Evolutionary conservation across 2,329 filamentous ascomycete species (phyloP).

Genomic region (Paradendryphiella salina): DNA sequence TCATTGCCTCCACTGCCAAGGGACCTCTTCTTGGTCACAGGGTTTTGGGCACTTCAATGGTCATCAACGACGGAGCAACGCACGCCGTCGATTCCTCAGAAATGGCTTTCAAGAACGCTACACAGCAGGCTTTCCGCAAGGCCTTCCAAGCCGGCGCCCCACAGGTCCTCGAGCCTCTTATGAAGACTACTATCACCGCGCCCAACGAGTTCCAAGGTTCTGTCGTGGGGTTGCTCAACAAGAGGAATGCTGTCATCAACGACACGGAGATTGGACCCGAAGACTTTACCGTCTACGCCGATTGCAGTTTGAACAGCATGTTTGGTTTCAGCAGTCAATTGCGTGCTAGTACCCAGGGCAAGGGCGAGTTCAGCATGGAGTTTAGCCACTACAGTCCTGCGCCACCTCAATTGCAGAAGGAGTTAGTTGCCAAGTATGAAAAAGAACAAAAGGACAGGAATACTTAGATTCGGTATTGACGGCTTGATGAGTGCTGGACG

Average conservation of each 20-base stretch:
- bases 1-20: constrained; percentile 78
- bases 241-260: constrained; percentile 91
- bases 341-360: constrained; percentile 91
- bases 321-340: constrained; percentile 94
- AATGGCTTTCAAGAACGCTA: constrained; percentile 91
- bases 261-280: constrained; percentile 93
- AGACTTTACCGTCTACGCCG: constrained; percentile 89
- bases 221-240: constrained; percentile 93
- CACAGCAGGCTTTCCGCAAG: constrained; percentile 95
- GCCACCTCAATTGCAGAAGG: constrained; percentile 83
- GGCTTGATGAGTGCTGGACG: constrained; percentile 21
- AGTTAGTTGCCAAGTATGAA: constrained; percentile 68
- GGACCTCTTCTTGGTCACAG: constrained; percentile 91
- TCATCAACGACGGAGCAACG: constrained; percentile 93
- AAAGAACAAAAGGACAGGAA: constrained; percentile 68
- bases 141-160: constrained; percentile 81
- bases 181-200: constrained; percentile 97
- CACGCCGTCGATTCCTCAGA: constrained; percentile 98
- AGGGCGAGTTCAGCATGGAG: constrained; percentile 98
- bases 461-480: constrained; percentile 53
- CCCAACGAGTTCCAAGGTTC: constrained; percentile 97
- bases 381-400: constrained; percentile 94
- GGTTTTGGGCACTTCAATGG: constrained; percentile 86
- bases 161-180: constrained; percentile 88
- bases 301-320: constrained; percentile 95